Conservation (phyloP, 352 stramenopile species). For the Phytophthora fragariaefolia region DNA sequence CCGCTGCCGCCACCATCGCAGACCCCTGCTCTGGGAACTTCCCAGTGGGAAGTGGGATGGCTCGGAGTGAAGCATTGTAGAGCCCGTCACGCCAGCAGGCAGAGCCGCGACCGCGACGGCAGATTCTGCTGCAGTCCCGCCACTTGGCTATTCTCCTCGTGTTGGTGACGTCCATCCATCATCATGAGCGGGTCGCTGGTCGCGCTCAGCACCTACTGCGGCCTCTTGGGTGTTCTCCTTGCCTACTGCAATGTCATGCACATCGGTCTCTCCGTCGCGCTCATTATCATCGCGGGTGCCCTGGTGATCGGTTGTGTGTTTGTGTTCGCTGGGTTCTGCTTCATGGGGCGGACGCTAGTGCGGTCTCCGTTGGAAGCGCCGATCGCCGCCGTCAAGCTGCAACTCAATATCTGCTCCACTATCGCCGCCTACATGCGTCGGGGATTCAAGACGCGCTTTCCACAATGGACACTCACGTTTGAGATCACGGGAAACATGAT, state of each 20-base stretch:
- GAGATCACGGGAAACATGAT: conserved; percentile 35
- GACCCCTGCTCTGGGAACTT: too few relatives aligned
- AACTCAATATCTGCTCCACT: conserved; percentile 27
- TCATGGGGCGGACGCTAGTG: conserved; percentile 28
- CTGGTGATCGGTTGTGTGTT: conserved; percentile 15
- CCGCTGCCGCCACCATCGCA: background rate
- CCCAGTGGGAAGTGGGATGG: conserved; percentile 20
- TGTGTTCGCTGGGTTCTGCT: conserved; percentile 29
- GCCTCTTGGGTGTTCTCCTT: conserved; percentile 23
- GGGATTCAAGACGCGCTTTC: conserved; percentile 25
- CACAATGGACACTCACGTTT: conserved; percentile 32
- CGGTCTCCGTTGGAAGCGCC: conserved; percentile 24
- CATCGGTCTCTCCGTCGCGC: conserved; percentile 13
- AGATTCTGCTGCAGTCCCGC: background rate
- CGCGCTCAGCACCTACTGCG: conserved; percentile 23
- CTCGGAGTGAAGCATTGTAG: background rate
- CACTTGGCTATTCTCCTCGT: conserved; percentile 21
- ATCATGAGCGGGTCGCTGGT: conserved; percentile 27
- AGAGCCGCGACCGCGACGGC: conserved; percentile 11
- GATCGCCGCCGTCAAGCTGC: conserved; percentile 27
- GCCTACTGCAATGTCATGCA: conserved; percentile 31
- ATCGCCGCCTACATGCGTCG: conserved; percentile 18
- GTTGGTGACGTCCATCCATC: background rate
- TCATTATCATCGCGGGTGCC: background rate
- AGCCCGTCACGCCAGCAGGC: conserved; percentile 20